Base-by-base conservation (phyloP, 805 yeast species). In the Saturnispora hagleri region DNA sequence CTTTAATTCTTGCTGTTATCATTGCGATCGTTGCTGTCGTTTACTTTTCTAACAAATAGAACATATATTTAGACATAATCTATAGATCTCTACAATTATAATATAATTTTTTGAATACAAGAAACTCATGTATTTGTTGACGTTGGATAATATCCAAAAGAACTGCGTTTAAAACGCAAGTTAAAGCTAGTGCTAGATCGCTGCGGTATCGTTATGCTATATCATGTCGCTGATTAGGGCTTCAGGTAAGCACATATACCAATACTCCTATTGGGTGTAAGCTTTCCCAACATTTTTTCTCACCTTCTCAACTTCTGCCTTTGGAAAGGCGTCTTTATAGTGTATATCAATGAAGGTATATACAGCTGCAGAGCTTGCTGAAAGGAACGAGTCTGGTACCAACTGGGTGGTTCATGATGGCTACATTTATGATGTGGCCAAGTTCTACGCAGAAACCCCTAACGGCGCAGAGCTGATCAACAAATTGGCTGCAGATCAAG, bases 371-470 rank as follows among this genome's bases (percentile, higher is more conserved):
- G 87, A 89, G 65, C 80, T 89, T 47, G 75, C 81, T 35, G 64
- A 73, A 58, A 97, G 90, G 74, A 81, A 79, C 65, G 72, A 79
- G 12, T 77, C 81, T 38, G 84, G 82, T 17, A 89, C 86, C 59
- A 69, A 87, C 43, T 91, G 97, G 96, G 80, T 91, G 73, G 76
- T 88, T 48, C 75, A 88, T 54, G 82, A 88, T 59, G 89, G 85
- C 52, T 82, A 83, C 59, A 95, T 91, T 5, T 88, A 82, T 65
- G 84, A 88, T 65, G 75, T 86, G 28, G 77, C 90, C 6, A 70
- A 72, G 38, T 89, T 89, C 67, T 73, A 84, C 51, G 73, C 79
- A n/a, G 80, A 77, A 45, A 97, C 91, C 66, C 98, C 98, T 3
- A 70, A 72, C 57, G 84, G 84, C 43, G 82, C 81, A 46, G 76